These are phyloP conservation scores for Monosporozyma aerobia DNA, from an alignment of 805 yeast species.

Conservation along the genomic window DNA sequence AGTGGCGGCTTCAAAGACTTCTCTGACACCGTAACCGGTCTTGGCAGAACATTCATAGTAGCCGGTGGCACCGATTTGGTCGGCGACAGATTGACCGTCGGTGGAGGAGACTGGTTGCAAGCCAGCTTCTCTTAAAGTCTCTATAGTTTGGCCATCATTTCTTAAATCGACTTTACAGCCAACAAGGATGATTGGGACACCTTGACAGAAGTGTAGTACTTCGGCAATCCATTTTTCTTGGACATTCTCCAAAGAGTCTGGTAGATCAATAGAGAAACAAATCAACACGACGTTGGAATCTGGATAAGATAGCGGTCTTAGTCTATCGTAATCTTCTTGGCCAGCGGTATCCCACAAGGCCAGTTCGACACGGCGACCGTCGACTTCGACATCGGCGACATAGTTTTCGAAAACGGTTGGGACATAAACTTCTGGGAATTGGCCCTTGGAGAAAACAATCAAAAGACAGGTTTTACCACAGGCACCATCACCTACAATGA, in stretches of 20 bases:
- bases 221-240: constrained; percentile 94
- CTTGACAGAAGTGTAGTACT: constrained; percentile 87
- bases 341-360: constrained; percentile 98
- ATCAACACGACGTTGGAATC: constrained; percentile 85
- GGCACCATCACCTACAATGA: constrained; percentile 94
- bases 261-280: constrained; percentile 83
- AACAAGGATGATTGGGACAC: constrained; percentile 83
- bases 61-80: constrained; percentile 66
- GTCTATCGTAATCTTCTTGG: constrained; percentile 92
- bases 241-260: constrained; percentile 85
- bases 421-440: constrained; percentile 86
- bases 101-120: constrained; percentile 26
- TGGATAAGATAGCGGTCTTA: constrained; percentile 84
- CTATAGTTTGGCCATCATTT: constrained; percentile 68
- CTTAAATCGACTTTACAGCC: constrained; percentile 89
- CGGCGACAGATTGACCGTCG: constrained; percentile 62
- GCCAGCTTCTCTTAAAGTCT: constrained; percentile 44
- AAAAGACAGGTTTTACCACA: constrained; percentile 92
- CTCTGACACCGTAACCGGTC: constrained; percentile 90
- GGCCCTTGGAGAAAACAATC: constrained; percentile 77
- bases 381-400: constrained; percentile 90
- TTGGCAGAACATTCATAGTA: constrained; percentile 82
- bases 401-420: constrained; percentile 96
- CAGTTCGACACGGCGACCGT: constrained; percentile 82
- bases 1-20: constrained; percentile 86